A percentile compares a stretch with the other conserved stretches of the same genome.
Conservation (phyloP, 2,329 filamentous ascomycete species). For the Trichocomaceae sp. region DNA sequence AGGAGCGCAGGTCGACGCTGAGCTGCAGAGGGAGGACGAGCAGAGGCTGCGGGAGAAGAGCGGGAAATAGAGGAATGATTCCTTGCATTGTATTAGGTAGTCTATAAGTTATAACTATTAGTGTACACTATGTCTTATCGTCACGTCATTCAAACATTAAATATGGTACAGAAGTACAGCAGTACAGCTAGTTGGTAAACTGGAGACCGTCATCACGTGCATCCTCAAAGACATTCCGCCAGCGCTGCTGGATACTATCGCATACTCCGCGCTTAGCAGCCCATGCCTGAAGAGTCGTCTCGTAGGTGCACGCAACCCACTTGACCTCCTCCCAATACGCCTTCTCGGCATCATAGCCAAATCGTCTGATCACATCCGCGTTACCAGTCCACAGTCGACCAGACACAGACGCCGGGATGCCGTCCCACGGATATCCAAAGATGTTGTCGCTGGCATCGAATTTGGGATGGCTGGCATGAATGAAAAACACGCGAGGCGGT, state of each 20-base stretch:
- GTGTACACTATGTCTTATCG: neutral
- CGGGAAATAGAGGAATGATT: conserved; percentile 18
- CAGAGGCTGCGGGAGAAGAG: conserved; percentile 40
- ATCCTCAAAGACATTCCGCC: conserved; percentile 22
- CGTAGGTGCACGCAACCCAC: conserved; percentile 33
- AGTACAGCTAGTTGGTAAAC: conserved; percentile 25
- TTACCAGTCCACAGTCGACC: conserved; percentile 31
- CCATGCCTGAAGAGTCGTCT: conserved; percentile 31
- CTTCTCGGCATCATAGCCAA: conserved; percentile 36
- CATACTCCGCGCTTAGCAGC: conserved; percentile 18
- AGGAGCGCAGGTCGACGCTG: conserved; percentile 43
- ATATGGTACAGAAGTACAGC: neutral
- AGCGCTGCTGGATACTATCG: conserved; percentile 16
- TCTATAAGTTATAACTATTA: conserved; percentile 1
- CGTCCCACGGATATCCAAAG: conserved; percentile 34
- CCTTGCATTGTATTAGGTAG: neutral
- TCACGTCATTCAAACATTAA: conserved; percentile 8
- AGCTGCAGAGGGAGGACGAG: conserved; percentile 40
- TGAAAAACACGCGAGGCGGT: conserved; percentile 32
- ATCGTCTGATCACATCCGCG: conserved; percentile 27
- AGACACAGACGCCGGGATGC: conserved; percentile 27
- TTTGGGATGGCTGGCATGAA: conserved; percentile 39
- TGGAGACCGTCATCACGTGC: conserved; percentile 28
- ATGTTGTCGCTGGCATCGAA: conserved; percentile 36
- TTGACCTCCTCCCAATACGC: conserved; percentile 38